Evolutionary conservation across 169 alveolate species (phyloP).

Genomic region (Nephromyces sp.): DNA sequence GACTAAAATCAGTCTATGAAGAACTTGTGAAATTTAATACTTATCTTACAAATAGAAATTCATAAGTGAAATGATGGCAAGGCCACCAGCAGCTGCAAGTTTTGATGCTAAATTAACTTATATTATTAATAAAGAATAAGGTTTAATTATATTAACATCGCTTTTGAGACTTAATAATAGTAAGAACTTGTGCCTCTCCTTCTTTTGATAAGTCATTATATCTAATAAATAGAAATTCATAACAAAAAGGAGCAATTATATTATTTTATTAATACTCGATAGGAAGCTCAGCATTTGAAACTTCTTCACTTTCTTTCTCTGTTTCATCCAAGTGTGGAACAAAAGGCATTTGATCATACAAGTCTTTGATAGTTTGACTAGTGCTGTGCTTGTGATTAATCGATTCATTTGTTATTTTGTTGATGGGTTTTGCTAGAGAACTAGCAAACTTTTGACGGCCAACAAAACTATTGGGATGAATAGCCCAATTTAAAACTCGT

Average conservation of each 20-base stretch:
- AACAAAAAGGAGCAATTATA: background rate
- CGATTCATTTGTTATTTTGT: no score
- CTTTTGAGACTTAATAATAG: conserved; percentile 13
- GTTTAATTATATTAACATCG: background rate
- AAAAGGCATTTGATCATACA: background rate
- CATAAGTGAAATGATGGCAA: background rate
- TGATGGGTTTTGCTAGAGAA: no score
- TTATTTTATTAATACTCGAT: conserved; percentile 2
- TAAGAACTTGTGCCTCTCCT: conserved; percentile 5
- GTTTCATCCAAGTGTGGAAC: conserved; percentile 26
- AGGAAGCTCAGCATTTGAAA: conserved; percentile 9
- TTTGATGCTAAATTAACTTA: background rate
- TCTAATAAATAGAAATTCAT: background rate
- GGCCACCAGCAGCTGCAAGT: background rate
- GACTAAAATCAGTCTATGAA: background rate
- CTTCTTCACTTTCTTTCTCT: conserved; percentile 20
- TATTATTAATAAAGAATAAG: background rate
- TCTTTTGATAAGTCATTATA: background rate
- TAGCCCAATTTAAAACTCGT: no score
- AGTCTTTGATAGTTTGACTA: no score
- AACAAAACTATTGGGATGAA: no score
- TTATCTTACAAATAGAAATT: background rate
- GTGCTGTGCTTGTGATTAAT: no score
- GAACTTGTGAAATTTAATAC: background rate
- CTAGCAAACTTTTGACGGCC: no score